phyloP scores from a whole-genome alignment of 441 rosid genomes.

The Iberis amara region DNA sequence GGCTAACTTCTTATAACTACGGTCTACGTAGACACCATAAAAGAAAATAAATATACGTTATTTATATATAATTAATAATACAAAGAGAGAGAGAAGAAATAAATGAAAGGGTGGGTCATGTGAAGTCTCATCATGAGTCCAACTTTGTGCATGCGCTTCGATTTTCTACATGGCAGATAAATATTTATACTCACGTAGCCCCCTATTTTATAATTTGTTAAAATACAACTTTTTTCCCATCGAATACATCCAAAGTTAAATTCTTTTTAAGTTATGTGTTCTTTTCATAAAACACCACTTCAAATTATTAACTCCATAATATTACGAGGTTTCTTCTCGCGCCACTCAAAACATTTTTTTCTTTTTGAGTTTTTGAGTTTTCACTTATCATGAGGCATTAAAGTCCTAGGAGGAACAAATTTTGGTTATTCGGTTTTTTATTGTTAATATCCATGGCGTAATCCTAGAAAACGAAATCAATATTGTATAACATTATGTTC shows the following conservation, averaged over 20 bases:
- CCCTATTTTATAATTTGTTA: neutral
- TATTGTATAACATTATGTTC: no score
- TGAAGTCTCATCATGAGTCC: conserved; percentile 37
- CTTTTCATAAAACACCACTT: conserved; percentile 27
- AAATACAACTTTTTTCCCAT: conserved; percentile 13
- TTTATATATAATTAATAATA: conserved; percentile 15
- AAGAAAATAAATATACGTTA: neutral
- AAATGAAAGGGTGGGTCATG: conserved; percentile 27
- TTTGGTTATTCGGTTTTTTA: no score
- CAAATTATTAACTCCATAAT: conserved; percentile 5
- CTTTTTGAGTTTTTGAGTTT: no score
- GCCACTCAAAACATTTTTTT: conserved; percentile 22
- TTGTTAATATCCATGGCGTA: no score
- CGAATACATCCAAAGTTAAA: conserved; percentile 8
- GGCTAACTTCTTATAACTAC: conserved; percentile 21
- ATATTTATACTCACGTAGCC: conserved; percentile 23
- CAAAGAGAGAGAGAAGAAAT: neutral
- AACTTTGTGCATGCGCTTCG: conserved; percentile 40
- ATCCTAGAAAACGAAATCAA: no score
- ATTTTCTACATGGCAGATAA: conserved; percentile 30
- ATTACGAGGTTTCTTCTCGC: conserved; percentile 32
- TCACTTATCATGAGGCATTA: no score
- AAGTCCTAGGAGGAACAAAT: no score
- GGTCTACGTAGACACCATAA: conserved; percentile 9
- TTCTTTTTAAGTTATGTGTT: conserved; percentile 20